These are phyloP conservation scores for Penicillium salamii DNA, from an alignment of 495 filamentous ascomycete genomes.

Conservation along the genomic window DNA sequence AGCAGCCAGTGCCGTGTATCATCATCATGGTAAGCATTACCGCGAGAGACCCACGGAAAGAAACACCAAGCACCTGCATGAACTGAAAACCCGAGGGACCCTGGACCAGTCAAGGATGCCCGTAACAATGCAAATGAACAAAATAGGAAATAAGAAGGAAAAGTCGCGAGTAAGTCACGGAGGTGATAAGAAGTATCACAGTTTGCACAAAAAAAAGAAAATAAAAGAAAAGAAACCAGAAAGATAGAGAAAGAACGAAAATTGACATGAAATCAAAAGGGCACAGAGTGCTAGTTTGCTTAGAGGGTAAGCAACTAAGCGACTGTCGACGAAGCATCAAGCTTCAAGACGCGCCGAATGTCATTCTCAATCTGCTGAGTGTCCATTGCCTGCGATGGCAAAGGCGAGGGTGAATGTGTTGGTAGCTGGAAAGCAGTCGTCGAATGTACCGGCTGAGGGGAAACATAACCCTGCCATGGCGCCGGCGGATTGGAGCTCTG, in stretches of 20 bases:
- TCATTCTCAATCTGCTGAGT: slow-evolving; percentile 54
- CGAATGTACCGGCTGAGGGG: slow-evolving; percentile 23
- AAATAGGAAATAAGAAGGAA: slow-evolving; percentile 1
- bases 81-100: slow-evolving; percentile 17
- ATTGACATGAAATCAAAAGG: too few species aligned
- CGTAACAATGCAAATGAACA: slow-evolving; percentile 18
- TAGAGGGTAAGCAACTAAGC: too few species aligned
- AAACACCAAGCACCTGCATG: slow-evolving; percentile 17
- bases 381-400: slow-evolving; percentile 27
- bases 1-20: slow-evolving; percentile 20
- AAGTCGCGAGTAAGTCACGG: neutral
- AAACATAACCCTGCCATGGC: slow-evolving; percentile 12
- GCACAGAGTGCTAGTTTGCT: too few species aligned
- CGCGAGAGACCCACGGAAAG: slow-evolving; percentile 3
- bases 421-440: slow-evolving; percentile 23
- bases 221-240: slow-evolving; percentile 3
- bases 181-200: neutral
- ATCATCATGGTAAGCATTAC: slow-evolving; percentile 11
- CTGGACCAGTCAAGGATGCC: slow-evolving; percentile 22
- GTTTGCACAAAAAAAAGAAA: slow-evolving; percentile 1
- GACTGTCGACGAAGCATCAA: slow-evolving; percentile 36
- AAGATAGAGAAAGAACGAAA: neutral
- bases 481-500: slow-evolving; percentile 1
- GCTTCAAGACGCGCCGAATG: slow-evolving; percentile 52
- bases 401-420: slow-evolving; percentile 23